Conservation (phyloP, 129 eudicot species). For the Gnaphalium uliginosum region DNA sequence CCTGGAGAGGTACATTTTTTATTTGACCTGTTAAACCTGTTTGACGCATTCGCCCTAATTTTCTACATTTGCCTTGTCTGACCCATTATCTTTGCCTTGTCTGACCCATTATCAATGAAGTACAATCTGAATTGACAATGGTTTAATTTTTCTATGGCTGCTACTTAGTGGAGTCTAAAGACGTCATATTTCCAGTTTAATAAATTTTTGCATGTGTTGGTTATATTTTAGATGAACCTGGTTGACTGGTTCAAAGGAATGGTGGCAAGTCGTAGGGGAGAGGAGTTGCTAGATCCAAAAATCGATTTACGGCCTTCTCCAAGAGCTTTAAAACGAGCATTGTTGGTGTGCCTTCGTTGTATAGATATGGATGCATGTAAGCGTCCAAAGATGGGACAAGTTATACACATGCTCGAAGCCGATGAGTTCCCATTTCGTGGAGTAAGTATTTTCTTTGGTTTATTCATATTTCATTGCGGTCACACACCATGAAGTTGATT, state of each 20-base stretch:
- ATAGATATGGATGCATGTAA: conserved; percentile 80
- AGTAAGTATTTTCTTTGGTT: conserved; percentile 38
- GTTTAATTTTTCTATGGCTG: background rate
- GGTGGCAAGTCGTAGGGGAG: conserved; percentile 81
- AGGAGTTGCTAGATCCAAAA: conserved; percentile 70
- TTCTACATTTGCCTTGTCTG: background rate
- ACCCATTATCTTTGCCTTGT: background rate
- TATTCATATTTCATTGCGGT: background rate
- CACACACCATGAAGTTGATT: background rate
- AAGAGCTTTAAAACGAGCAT: conserved; percentile 75
- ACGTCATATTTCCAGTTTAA: background rate
- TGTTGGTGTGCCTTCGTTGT: conserved; percentile 87
- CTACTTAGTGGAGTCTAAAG: background rate
- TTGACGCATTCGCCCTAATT: background rate
- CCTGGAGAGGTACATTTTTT: conserved; percentile 67
- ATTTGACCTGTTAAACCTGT: background rate
- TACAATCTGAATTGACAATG: background rate
- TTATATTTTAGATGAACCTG: conserved; percentile 75
- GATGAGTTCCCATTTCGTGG: conserved; percentile 74
- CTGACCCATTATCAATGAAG: background rate
- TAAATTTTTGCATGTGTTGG: background rate
- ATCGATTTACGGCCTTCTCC: conserved; percentile 66
- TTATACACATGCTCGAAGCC: conserved; percentile 91
- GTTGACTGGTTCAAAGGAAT: conserved; percentile 95
- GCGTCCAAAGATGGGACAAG: conserved; percentile 92